A percentile compares a stretch with the other conserved stretches of the same genome.
These are phyloP conservation scores for Daldinia bambusicola DNA, from an alignment of 495 filamentous ascomycete genomes.

Conservation along the genomic window DNA sequence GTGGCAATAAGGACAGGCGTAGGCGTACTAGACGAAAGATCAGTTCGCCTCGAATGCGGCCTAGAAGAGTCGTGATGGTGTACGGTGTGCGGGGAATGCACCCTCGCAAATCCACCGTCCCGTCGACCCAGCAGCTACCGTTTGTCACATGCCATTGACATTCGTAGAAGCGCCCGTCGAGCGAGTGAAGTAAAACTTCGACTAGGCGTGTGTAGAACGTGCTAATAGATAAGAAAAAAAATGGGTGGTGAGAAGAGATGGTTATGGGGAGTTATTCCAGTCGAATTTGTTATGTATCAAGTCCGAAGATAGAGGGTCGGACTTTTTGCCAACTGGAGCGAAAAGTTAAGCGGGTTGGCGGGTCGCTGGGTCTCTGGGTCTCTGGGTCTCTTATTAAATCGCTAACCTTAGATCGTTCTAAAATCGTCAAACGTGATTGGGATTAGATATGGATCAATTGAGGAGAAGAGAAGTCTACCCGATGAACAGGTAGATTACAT, in stretches of 20 bases:
- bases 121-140: constrained; percentile 57
- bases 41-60: constrained; percentile 25
- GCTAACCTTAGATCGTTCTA: constrained; percentile 23
- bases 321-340: constrained; percentile 36
- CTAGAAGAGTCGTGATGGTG: constrained; percentile 39
- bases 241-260: constrained; percentile 5
- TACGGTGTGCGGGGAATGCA: constrained; percentile 65
- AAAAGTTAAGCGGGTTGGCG: constrained; percentile 34
- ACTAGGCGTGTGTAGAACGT: constrained; percentile 8
- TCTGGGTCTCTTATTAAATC: neutral
- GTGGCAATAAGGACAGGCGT: constrained; percentile 27
- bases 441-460: constrained; percentile 36
- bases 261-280: constrained; percentile 8
- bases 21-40: constrained; percentile 12
- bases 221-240: constrained; percentile 10
- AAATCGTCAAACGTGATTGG: constrained; percentile 40
- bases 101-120: constrained; percentile 63
- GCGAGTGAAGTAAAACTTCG: constrained; percentile 29
- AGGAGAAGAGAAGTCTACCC: constrained; percentile 15
- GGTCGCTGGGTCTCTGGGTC: constrained; percentile 1
- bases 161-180: constrained; percentile 32
- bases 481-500: constrained; percentile 15
- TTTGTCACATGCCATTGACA: constrained; percentile 61
- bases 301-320: constrained; percentile 41
- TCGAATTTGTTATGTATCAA: constrained; percentile 25